A percentile compares a stretch with the other conserved stretches of the same genome.
Conservation (phyloP, 257 asterid genomes). For the Prunella vulgaris region DNA sequence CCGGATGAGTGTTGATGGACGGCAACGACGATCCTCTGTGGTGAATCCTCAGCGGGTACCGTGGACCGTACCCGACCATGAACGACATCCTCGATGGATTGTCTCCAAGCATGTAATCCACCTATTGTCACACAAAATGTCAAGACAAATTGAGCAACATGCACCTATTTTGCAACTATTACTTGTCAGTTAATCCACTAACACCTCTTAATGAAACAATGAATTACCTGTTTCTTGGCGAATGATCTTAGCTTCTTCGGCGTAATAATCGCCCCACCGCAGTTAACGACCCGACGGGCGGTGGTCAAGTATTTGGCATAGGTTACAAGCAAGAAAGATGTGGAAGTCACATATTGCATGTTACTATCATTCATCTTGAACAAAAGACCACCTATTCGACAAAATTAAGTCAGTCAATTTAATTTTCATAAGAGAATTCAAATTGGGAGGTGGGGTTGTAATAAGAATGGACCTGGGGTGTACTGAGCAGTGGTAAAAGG, state of each 20-base stretch:
- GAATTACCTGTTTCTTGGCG: constrained; percentile 72
- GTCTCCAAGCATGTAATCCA: constrained; percentile 87
- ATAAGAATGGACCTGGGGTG: constrained; percentile 57
- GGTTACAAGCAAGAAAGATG: constrained; percentile 70
- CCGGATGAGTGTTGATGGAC: constrained; percentile 50
- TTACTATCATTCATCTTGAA: constrained; percentile 91
- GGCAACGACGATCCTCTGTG: constrained; percentile 97
- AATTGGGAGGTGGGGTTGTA: not conserved
- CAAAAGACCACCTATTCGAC: constrained; percentile 70
- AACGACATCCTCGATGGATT: constrained; percentile 85
- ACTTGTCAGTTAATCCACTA: no score
- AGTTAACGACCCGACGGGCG: constrained; percentile 55
- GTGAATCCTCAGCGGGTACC: constrained; percentile 81
- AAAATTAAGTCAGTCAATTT: not conserved
- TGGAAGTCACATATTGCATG: constrained; percentile 89
- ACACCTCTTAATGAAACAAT: not conserved
- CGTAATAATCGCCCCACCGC: constrained; percentile 67
- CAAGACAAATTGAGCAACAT: no score
- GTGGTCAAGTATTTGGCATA: constrained; percentile 90
- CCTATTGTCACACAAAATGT: constrained; percentile 29
- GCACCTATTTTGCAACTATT: no score
- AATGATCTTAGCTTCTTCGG: constrained; percentile 65
- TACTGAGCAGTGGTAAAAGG: constrained; percentile 66
- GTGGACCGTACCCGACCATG: constrained; percentile 92
- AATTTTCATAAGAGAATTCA: not conserved